Evolutionary conservation across 1,284 basidiomycete species (phyloP).

Genomic region (Kwoniella shivajii): DNA sequence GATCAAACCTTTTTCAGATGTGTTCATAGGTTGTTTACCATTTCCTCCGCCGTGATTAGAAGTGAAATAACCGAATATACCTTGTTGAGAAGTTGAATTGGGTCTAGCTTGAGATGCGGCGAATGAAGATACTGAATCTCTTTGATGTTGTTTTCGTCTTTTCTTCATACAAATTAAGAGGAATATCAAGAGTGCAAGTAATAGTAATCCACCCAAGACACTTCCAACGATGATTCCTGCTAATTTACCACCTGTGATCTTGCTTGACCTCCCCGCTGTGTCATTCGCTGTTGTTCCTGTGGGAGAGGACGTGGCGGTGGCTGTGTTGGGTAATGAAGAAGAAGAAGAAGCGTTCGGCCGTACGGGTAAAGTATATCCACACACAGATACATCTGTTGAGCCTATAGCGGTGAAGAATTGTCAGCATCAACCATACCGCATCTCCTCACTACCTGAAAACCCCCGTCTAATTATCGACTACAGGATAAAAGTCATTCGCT

Average conservation of each 20-base stretch:
- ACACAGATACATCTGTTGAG: conserved; percentile 37
- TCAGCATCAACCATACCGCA: neutral
- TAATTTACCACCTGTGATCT: conserved; percentile 39
- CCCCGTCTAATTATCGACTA: too few relatives aligned
- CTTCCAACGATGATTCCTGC: conserved; percentile 49
- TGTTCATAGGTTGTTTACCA: conserved; percentile 17
- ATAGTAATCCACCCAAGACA: conserved; percentile 43
- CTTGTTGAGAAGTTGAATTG: conserved; percentile 4
- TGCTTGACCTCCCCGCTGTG: conserved; percentile 6
- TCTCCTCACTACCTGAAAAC: too few relatives aligned
- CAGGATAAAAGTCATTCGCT: conserved; percentile 12
- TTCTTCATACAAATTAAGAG: conserved; percentile 34
- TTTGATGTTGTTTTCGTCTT: conserved; percentile 16
- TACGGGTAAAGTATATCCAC: conserved; percentile 35
- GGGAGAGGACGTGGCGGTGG: conserved; percentile 3
- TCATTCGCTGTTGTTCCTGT: conserved; percentile 9
- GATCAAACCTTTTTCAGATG: conserved; percentile 38
- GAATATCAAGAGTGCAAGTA: conserved; percentile 37
- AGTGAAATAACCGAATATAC: conserved; percentile 21
- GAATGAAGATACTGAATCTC: conserved; percentile 26
- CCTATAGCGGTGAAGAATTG: conserved; percentile 11
- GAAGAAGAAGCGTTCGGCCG: conserved; percentile 16
- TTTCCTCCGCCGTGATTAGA: neutral
- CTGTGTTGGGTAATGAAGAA: conserved; percentile 11
- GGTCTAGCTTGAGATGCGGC: conserved; percentile 14